These are phyloP conservation scores for Myrica gale DNA, from an alignment of 306 rosid genomes.

Conservation along the genomic window DNA sequence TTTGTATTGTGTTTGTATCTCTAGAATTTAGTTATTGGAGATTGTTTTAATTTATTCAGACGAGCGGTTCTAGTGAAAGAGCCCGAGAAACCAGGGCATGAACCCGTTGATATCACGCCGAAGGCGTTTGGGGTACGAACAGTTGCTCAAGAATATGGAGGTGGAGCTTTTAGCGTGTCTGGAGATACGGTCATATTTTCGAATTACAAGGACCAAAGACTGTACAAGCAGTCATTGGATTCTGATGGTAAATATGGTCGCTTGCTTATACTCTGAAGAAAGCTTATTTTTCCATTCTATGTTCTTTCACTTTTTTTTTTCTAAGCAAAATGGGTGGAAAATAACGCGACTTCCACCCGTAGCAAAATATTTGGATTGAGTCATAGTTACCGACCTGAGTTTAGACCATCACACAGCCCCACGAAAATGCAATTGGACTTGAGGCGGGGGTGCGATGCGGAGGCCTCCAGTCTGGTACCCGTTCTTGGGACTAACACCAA, in stretches of 20 bases:
- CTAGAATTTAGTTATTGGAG: neutral
- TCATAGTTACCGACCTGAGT: neutral
- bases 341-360: neutral
- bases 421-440: too few relatives aligned
- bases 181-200: slow-evolving; percentile 68
- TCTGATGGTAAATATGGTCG: slow-evolving; percentile 41
- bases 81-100: slow-evolving; percentile 54
- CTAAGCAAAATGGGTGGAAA: too few relatives aligned
- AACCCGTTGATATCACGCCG: slow-evolving; percentile 74
- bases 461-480: too few relatives aligned
- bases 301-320: neutral
- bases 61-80: slow-evolving; percentile 82
- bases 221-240: slow-evolving; percentile 64
- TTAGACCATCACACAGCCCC: too few relatives aligned
- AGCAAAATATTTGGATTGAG: too few relatives aligned
- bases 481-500: too few relatives aligned
- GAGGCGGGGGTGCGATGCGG: too few relatives aligned
- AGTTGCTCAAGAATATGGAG: slow-evolving; percentile 93
- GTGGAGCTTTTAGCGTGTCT: slow-evolving; percentile 73
- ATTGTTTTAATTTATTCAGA: slow-evolving; percentile 35
- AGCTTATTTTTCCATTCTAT: neutral
- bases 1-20: too few relatives aligned
- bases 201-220: slow-evolving; percentile 85
- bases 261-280: neutral
- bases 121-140: slow-evolving; percentile 79